Base-by-base conservation (phyloP, 208 protist species). In the Crithidia mellificae region DNA sequence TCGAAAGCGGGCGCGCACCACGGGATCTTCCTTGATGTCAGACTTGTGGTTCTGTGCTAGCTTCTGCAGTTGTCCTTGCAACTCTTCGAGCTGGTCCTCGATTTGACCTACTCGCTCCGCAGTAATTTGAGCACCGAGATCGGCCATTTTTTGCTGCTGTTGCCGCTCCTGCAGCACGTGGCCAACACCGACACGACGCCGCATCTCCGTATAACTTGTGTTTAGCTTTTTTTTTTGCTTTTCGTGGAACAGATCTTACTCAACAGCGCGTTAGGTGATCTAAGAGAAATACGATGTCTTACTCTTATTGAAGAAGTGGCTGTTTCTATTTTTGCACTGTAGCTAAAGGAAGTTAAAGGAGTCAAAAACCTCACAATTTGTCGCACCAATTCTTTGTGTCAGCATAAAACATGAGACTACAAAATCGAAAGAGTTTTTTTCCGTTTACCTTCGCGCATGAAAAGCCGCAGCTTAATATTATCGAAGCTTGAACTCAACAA, bases 71-170 rank as follows among this genome's bases (percentile, higher is more conserved):
- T 92, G 79, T 56, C 68, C 34, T 57, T 91, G 80, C 9, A 96
- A 81, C n/a, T 74, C 51, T 53, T 93, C 83, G 8, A 96, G 79
- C 76, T 92, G 78, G 41, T 96, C 87, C 20, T 87, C 80, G 22
- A 94, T 86, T 20, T 90, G 81, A 4, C 72, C 83, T 0, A 94
- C 86, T 7, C 88, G 83, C 63, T 93, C 85, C 11, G 91, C 91
- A 0, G 91, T 94, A 46, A 96, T 92, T 29, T 88, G 85, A 1
- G 85, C 86, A 12, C 91, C 91, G 24, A 94, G 85, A 24, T 96
- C 79, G 1, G 82, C 81, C 91, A 96, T 96, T 51, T 90, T 82
- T 65, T 85, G 69, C 74, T 90, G 74, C 61, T 78, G 83, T 72
- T 93, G 77, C 24, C 72, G 74, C 65, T 82, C 69, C 52, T 93